Evolutionary conservation across 75 land plant species (phyloP), one percentile per base, ranked within the genome.

Genomic region (Selaginella moellendorffii): DNA sequence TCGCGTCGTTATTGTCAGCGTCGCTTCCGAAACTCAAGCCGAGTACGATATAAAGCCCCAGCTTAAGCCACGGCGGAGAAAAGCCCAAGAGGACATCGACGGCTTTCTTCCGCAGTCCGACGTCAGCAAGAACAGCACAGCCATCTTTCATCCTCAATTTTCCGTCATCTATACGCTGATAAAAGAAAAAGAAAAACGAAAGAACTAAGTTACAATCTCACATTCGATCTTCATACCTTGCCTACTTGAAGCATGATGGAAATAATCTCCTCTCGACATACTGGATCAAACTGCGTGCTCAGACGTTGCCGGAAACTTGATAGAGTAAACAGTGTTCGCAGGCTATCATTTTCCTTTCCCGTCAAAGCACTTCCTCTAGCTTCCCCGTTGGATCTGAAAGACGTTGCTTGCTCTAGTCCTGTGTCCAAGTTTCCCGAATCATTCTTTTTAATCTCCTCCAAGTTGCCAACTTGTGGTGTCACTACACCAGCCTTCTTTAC

Each of bases 161-260:
- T 2, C 96, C 96, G 22, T 90, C 87, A 63, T 90, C 96, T 54
- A 90, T 77, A 65, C 77, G 75, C 96, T 90, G 78, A 36, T 28
- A 71, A 30, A 58, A 29, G n/a, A n/a, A n/a, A n/a, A n/a, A n/a
- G n/a, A n/a, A n/a, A n/a, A n/a, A n/a, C n/a, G n/a, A n/a, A n/a
- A n/a, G n/a, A n/a, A n/a, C n/a, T n/a, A n/a, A n/a, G n/a, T n/a
- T n/a, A n/a, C n/a, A n/a, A n/a, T n/a, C n/a, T n/a, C n/a, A n/a
- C n/a, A n/a, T n/a, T n/a, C n/a, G n/a, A n/a, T n/a, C n/a, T n/a
- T n/a, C n/a, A 52, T n/a, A 76, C 87, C 86, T 83, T 90, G n/a
- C 80, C 64, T 25, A 83, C 76, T 29, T 74, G 77, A 60, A 61
- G 68, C 90, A 90, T 90, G 46, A 71, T 63, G 26, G 62, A 23